Base-by-base conservation (phyloP, 768 basidiomycete genomes). In the Rossbeevera mucosa region DNA sequence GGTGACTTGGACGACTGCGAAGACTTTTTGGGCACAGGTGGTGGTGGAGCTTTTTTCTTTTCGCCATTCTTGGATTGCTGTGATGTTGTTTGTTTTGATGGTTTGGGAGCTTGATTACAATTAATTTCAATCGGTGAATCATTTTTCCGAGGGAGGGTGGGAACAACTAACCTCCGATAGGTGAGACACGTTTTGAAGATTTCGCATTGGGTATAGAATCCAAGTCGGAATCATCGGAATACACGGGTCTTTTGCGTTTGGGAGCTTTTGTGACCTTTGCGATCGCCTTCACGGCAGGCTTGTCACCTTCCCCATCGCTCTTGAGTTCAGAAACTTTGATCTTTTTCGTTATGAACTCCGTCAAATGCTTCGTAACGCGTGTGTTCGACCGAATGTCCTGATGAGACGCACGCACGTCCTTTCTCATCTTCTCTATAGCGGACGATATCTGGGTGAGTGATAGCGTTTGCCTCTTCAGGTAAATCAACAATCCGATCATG, bases 401-500 rank as follows among this genome's bases (percentile, higher is more conserved):
- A 45, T 75, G 69, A 25, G 60, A 63, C 5, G 63, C 61, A 38
- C 76, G 71, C 13, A 74, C 71, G 22, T 69, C 63, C 48, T 57
- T 62, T 50, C 76, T 69, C 67, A 78, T 68, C 53, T 67, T 64
- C 30, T 60, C 63, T 44, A 80, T 67, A 0, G 76, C 76, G 14
- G 71, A 69, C 8, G 75, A 71, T 29, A 80, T 67, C 50, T 80
- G 76, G 2, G 63, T 62, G 26, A 75, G 64, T 0, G 72, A 71
- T 6, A 74, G 47, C 4, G 47, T 58, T 36, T 60, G 36, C 31
- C 69, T 64, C 55, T 73, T 66, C 36, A 71, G 49, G 49, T 68
- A 64, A 18, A 82, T 72, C 55, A 80, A 60, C 50, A 73, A 68
- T 18, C 65, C 71, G 0, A 72, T 65, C 70, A 75, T 74, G 50